Base-by-base conservation (phyloP, 2,329 filamentous ascomycete genomes). In the Alternaria panax region DNA sequence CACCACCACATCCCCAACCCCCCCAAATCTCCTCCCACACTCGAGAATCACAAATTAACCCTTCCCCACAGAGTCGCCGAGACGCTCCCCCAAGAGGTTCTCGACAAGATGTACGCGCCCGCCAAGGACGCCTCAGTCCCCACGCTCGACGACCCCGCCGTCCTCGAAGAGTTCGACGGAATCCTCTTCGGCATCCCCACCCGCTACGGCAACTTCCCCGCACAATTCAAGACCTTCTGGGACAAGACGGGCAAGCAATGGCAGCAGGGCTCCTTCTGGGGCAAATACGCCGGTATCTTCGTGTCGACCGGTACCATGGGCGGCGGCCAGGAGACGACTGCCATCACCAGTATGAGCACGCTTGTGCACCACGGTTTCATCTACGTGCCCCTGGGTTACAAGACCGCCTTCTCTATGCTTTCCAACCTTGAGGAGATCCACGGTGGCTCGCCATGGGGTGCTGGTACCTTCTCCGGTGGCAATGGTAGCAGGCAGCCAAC, bases 161-260 rank as follows among this genome's bases (percentile, higher is more conserved):
- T 79, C 30, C 88, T 97, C 42, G 87, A 89, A 75, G 65, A 83
- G 53, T 98, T 96, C 83, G 93, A 98, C 75, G 95, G 84, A 68
- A 89, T 97, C 84, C 89, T 99, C 66, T 86, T 98, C 73, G 95
- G 95, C 68, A 95, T 98, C 79, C 95, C 95, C 60, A 99, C 95
- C 51, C 88, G 95, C 69, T 99, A 92, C 83, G 95, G 95, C 73
- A 98, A 96, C 88, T 97, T 97, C 86, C 93, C 94, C 48, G 92
- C 90, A 18, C 95, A 99, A 83, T 97, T 91, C 91, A 97, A 95
- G 85, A 76, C 88, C 41, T 94, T 93, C 85, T 96, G 93, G 91
- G 95, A 99, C 84, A 86, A 87, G 81, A 93, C 92, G 24, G 94
- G 94, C 75, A 84, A 86, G 70, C 91, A 95, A 80, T 98, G 95